Percentiles rank a stretch among this genome's conserved stretches.
Conservation (phyloP, 2,329 filamentous ascomycete species). For the Aspergillus felis region DNA sequence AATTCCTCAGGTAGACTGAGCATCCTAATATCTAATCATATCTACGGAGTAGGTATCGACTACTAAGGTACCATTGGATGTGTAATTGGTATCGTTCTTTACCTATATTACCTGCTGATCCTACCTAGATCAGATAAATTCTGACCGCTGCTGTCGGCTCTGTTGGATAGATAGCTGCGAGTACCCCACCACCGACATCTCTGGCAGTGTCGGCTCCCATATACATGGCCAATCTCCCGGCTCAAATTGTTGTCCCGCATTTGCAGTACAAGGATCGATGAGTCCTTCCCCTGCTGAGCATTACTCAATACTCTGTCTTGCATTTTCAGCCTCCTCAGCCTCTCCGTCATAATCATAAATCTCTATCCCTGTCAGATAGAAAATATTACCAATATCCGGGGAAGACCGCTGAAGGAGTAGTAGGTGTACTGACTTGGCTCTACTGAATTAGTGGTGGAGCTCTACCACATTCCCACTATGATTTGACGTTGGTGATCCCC, state of each 20-base stretch:
- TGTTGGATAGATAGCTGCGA: background rate
- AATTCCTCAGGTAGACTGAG: background rate
- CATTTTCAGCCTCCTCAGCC: background rate
- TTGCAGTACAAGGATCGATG: background rate
- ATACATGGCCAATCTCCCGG: background rate
- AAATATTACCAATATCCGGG: background rate
- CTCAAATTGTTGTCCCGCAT: background rate
- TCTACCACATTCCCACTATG: constrained; percentile 16
- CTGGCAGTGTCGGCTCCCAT: background rate
- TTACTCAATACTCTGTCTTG: background rate
- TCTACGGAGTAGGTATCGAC: too few species aligned
- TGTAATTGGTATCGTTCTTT: background rate
- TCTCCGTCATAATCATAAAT: background rate
- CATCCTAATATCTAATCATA: background rate
- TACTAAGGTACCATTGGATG: background rate
- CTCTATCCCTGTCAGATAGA: background rate
- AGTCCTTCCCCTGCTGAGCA: background rate
- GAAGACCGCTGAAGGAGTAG: background rate
- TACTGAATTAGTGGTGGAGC: constrained; percentile 25
- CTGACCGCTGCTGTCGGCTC: background rate
- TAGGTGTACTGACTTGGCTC: background rate
- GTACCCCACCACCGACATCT: background rate
- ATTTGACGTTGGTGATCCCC: constrained; percentile 34
- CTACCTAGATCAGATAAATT: background rate
- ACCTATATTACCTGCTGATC: background rate